Evolutionary conservation across 75 land plant species (phyloP).

Genomic region (Selaginella moellendorffii): DNA sequence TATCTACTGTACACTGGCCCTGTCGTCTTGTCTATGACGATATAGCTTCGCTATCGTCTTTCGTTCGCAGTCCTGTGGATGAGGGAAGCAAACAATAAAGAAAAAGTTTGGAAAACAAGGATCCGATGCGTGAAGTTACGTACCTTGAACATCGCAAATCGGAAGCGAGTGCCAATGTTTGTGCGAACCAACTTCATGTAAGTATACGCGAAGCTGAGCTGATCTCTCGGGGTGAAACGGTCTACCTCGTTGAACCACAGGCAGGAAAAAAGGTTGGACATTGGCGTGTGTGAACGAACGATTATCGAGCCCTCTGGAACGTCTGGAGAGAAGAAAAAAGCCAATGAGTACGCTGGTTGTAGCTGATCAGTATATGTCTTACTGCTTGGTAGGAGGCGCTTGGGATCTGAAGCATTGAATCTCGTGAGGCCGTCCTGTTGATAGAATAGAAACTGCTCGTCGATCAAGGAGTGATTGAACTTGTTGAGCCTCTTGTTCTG

Average conservation of each 20-base stretch:
- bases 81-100: background rate
- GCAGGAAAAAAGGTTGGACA: slow-evolving; percentile 95
- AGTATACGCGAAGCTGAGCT: slow-evolving; percentile 93
- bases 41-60: slow-evolving; percentile 63
- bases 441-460: slow-evolving; percentile 80
- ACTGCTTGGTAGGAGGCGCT: slow-evolving; percentile 82
- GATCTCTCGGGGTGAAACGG: slow-evolving; percentile 89
- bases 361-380: slow-evolving; percentile 23
- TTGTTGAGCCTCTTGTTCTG: slow-evolving; percentile 93
- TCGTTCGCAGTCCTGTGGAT: slow-evolving; percentile 87
- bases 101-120: background rate
- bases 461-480: slow-evolving; percentile 80
- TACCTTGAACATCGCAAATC: slow-evolving; percentile 93
- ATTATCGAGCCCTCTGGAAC: slow-evolving; percentile 98
- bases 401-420: slow-evolving; percentile 71
- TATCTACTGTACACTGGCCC: background rate
- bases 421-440: slow-evolving; percentile 77
- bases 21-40: slow-evolving; percentile 62
- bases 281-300: slow-evolving; percentile 85
- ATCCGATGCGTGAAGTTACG: background rate
- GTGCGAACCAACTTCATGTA: slow-evolving; percentile 63
- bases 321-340: slow-evolving; percentile 36
- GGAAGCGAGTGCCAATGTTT: slow-evolving; percentile 54
- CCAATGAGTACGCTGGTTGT: background rate
- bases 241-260: slow-evolving; percentile 99